phyloP scores from a whole-genome alignment of 2,329 filamentous ascomycete species.

The Pleomassaria siparia region DNA sequence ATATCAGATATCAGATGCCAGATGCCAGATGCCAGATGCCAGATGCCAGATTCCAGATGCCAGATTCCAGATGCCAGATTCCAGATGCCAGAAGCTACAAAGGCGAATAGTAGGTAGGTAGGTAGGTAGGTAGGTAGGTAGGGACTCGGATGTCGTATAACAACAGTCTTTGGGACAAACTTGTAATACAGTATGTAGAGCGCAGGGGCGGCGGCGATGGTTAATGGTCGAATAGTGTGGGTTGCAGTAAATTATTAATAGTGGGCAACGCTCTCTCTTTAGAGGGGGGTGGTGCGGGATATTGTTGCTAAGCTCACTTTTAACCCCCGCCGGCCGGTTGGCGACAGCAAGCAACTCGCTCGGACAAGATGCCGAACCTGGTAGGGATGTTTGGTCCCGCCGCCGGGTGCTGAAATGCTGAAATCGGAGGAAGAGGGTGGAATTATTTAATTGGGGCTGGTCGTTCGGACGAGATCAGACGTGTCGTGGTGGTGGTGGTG shows the following conservation, averaged over 20 bases:
- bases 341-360: slow-evolving; percentile 15
- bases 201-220: neutral
- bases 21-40: too few relatives aligned
- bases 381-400: slow-evolving; percentile 23
- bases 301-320: slow-evolving; percentile 14
- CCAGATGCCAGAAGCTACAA: too few relatives aligned
- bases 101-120: too few relatives aligned
- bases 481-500: too few relatives aligned
- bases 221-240: neutral
- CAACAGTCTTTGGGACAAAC: too few relatives aligned
- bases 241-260: too few relatives aligned
- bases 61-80: too few relatives aligned
- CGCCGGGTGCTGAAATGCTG: slow-evolving; percentile 11
- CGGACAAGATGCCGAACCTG: slow-evolving; percentile 27
- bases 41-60: too few relatives aligned
- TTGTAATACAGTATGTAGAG: too few relatives aligned
- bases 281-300: slow-evolving; percentile 1
- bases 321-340: slow-evolving; percentile 23
- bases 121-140: too few relatives aligned
- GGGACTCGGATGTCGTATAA: slow-evolving; percentile 3
- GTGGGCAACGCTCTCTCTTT: slow-evolving; percentile 1
- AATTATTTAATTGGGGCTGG: slow-evolving; percentile 10
- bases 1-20: too few relatives aligned
- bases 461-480: too few relatives aligned
- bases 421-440: neutral